Percentiles rank a stretch among this genome's conserved stretches.
Conservation (phyloP, 83 land plant genomes). For the Larix sibirica region DNA sequence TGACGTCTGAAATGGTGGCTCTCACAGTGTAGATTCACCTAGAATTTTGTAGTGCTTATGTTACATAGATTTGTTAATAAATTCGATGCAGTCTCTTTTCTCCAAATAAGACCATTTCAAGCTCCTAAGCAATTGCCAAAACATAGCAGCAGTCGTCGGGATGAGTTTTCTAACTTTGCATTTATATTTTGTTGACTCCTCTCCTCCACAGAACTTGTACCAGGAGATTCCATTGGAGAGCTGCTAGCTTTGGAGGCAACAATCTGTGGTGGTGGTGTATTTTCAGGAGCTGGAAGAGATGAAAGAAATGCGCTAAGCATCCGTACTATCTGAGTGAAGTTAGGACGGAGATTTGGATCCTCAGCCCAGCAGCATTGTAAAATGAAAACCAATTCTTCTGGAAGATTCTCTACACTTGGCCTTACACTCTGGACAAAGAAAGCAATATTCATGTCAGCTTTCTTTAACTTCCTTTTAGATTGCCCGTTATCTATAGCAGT, state of each 20-base stretch:
- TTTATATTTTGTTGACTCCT: constrained; percentile 8
- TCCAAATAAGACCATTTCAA: not conserved
- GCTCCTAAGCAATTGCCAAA: not conserved
- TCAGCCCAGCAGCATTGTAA: constrained; percentile 77
- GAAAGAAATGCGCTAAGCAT: constrained; percentile 41
- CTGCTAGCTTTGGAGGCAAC: constrained; percentile 1
- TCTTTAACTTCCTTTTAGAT: not conserved
- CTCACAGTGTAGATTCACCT: not conserved
- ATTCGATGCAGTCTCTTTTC: not conserved
- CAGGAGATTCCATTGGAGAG: not conserved
- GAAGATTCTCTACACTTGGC: constrained; percentile 54
- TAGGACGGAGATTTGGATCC: constrained; percentile 66
- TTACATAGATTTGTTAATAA: not conserved
- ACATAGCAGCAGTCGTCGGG: constrained; percentile 2
- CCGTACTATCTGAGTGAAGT: constrained; percentile 56
- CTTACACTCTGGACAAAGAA: constrained; percentile 38
- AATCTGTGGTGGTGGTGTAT: constrained; percentile 23
- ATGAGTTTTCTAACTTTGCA: not conserved
- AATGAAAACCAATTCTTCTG: constrained; percentile 59
- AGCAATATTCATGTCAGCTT: not conserved
- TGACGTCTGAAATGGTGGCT: not conserved
- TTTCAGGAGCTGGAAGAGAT: constrained; percentile 36
- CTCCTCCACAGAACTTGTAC: not conserved
- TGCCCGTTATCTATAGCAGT: not conserved
- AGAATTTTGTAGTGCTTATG: not conserved